phyloP scores from a whole-genome alignment of 805 yeast species.

The Wickerhamomyces strasburgensis region DNA sequence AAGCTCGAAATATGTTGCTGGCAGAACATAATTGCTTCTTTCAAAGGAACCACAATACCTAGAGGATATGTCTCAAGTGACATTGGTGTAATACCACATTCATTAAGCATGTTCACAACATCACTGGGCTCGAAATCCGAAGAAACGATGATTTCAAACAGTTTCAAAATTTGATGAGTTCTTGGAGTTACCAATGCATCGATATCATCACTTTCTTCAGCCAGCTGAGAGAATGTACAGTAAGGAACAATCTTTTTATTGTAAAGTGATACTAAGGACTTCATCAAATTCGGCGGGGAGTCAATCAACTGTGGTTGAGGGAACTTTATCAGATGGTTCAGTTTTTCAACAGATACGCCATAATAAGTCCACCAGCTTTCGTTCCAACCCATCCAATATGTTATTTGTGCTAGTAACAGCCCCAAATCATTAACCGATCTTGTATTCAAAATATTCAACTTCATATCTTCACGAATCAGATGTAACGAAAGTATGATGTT shows the following conservation, averaged over 20 bases:
- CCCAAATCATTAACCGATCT: constrained; percentile 40
- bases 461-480: constrained; percentile 68
- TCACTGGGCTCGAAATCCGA: constrained; percentile 45
- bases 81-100: constrained; percentile 43
- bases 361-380: constrained; percentile 60
- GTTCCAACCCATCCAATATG: constrained; percentile 73
- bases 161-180: constrained; percentile 49
- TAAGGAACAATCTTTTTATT: constrained; percentile 44
- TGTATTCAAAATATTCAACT: constrained; percentile 46
- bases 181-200: constrained; percentile 64
- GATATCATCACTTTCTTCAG: constrained; percentile 54
- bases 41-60: constrained; percentile 65
- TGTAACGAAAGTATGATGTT: constrained; percentile 67
- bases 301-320: constrained; percentile 32
- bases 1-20: constrained; percentile 44
- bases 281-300: constrained; percentile 56
- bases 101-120: constrained; percentile 58
- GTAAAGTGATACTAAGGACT: constrained; percentile 49
- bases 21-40: constrained; percentile 56
- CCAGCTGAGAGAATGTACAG: constrained; percentile 60
- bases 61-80: constrained; percentile 68
- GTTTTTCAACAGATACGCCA: constrained; percentile 25
- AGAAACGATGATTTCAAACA: constrained; percentile 61
- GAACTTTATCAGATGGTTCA: constrained; percentile 39
- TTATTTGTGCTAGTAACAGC: constrained; percentile 52